Evolutionary conservation across 1,139 yeast species (phyloP), one percentile per base, ranked within the genome.

Genomic region (Suhomyces taliae): DNA sequence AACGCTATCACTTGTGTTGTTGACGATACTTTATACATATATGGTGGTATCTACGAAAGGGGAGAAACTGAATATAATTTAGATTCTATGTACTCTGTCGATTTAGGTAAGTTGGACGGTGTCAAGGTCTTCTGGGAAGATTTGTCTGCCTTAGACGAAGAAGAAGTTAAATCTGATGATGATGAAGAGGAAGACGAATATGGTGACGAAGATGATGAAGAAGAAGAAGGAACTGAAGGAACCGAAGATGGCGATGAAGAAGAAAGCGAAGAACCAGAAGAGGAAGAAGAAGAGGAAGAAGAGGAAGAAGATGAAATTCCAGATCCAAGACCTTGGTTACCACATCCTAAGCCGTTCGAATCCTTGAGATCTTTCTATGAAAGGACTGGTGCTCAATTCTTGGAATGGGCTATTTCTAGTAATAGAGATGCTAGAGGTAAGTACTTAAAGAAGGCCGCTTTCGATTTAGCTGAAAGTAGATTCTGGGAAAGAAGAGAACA

Each of bases 401-500:
- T 91, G 58, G 90, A 90, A 63, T 93, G 98, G 97, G 90, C 96
- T 2, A 87, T 87, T 54, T 85, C 95, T 3, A 85, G 87, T 58
- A 85, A 88, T 56, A 78, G 88, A 57, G 93, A 88, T 48, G 85
- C 90, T n/a, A 81, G 95, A 58, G 98, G 97, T 46, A 93, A 93
- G 65, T 86, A 89, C 59, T 78, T 93, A 65, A 90, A 91, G 70
- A 85, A 87, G 50, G 87, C 88, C 37, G 87, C 97, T 0, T 93
- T 93, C 64, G 97, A 90, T 56, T 69, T 91, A 51, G 87, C 95
- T 65, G 96, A 91, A 67, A 95, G 86, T 54, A 81, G 98, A 70
- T 93, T 96, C 95, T 93, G 98, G 98, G 98, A 93, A 64, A 86
- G 98, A 72, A 84, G 98, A 70, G 98, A 93, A 61, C 95, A 86